A percentile compares a stretch with the other conserved stretches of the same genome.
Evolutionary conservation across 139 green algal species (phyloP).

Genomic region (Chlorella sp.): DNA sequence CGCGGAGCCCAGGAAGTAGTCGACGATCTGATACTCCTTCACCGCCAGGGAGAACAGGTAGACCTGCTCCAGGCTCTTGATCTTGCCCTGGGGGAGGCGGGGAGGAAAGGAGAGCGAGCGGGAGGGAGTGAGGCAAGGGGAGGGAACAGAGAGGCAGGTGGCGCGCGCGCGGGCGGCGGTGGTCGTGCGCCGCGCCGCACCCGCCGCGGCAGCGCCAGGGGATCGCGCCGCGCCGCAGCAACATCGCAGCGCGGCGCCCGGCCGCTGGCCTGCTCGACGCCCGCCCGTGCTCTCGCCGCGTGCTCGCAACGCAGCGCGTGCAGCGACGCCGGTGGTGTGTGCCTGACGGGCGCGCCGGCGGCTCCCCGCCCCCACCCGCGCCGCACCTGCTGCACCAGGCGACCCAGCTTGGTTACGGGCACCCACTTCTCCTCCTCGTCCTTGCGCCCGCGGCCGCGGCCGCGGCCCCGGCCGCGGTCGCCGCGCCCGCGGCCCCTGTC

Average conservation of each 20-base stretch:
- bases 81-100: slow-evolving; percentile 85
- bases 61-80: slow-evolving; percentile 98
- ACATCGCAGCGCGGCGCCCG: too few species aligned
- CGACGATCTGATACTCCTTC: slow-evolving; percentile 98
- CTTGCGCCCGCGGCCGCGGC: slow-evolving; percentile 73
- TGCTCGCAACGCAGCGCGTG: too few species aligned
- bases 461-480: slow-evolving; percentile 61
- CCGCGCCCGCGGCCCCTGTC: slow-evolving; percentile 62
- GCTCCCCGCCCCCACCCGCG: too few species aligned
- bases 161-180: too few species aligned
- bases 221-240: too few species aligned
- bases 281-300: too few species aligned
- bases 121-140: neutral
- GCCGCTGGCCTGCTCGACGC: too few species aligned
- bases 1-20: slow-evolving; percentile 74
- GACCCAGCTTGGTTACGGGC: slow-evolving; percentile 97
- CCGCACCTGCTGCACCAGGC: slow-evolving; percentile 93
- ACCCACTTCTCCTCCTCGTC: slow-evolving; percentile 98
- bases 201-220: too few species aligned
- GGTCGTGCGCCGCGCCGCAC: too few species aligned
- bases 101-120: neutral
- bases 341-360: too few species aligned
- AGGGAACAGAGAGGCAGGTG: neutral
- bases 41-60: slow-evolving; percentile 99
- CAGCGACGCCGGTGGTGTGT: too few species aligned